Evolutionary conservation across 176 grass and related monocot genomes (phyloP).

Genomic region (Rhipidocladum racemiflorum): DNA sequence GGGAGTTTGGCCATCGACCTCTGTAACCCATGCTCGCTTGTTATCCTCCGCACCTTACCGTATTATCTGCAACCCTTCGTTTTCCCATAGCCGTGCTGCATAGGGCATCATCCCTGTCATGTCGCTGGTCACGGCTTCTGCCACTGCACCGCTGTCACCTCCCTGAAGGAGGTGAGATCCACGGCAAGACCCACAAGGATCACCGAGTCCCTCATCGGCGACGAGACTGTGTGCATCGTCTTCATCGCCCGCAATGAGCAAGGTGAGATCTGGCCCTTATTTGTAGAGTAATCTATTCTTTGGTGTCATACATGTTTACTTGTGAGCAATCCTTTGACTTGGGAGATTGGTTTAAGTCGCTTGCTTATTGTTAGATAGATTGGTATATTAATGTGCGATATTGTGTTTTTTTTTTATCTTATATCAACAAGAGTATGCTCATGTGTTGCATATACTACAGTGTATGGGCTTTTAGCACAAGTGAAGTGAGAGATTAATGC

Average conservation of each 20-base stretch:
- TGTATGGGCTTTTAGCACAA: neutral
- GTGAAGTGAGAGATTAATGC: neutral
- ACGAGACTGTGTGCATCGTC: conserved; percentile 74
- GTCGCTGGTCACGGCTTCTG: too few species aligned
- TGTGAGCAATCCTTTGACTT: neutral
- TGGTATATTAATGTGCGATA: neutral
- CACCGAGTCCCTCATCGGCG: conserved; percentile 76
- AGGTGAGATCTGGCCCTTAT: conserved; percentile 47
- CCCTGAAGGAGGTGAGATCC: too few species aligned
- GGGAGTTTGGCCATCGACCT: too few species aligned
- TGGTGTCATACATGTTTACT: neutral
- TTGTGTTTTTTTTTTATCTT: too few species aligned
- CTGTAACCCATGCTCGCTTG: too few species aligned
- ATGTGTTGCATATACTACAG: neutral
- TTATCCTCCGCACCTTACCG: too few species aligned
- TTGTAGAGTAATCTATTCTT: neutral
- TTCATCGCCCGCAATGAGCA: conserved; percentile 79
- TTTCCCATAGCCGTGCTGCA: too few species aligned
- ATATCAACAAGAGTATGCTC: neutral
- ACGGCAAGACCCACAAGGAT: conserved; percentile 59
- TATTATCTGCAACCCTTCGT: too few species aligned
- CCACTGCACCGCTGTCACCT: too few species aligned
- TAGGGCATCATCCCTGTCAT: too few species aligned
- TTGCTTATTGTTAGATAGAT: neutral
- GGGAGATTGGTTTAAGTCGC: neutral